phyloP scores from a whole-genome alignment of 1,284 basidiomycete species.

The Malassezia sp. region DNA sequence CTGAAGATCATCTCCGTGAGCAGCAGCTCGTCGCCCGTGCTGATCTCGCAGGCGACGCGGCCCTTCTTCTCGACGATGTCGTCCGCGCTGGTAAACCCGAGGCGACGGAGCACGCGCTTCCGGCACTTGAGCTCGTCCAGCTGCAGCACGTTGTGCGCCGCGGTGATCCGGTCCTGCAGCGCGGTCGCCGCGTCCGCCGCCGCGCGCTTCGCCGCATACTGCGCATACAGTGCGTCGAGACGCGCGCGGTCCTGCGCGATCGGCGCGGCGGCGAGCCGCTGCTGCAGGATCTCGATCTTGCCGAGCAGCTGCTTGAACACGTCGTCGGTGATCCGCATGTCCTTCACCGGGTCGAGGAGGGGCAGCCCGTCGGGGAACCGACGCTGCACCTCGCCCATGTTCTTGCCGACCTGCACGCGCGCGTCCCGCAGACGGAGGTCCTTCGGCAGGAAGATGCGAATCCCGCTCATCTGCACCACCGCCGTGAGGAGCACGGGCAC shows the following conservation, averaged over 20 bases:
- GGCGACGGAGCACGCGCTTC: constrained; percentile 79
- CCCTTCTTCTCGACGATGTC: constrained; percentile 98
- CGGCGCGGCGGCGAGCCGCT: constrained; percentile 20
- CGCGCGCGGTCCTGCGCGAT: constrained; percentile 55
- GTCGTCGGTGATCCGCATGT: constrained; percentile 93
- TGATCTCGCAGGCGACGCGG: constrained; percentile 95
- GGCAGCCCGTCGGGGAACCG: constrained; percentile 76
- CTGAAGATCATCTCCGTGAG: constrained; percentile 97
- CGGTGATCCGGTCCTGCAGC: constrained; percentile 71
- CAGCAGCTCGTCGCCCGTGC: constrained; percentile 87
- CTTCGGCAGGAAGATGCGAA: constrained; percentile 78
- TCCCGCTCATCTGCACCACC: constrained; percentile 70
- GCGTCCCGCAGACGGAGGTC: constrained; percentile 68
- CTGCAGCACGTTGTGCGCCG: constrained; percentile 84
- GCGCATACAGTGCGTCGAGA: constrained; percentile 63
- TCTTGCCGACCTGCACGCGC: constrained; percentile 76
- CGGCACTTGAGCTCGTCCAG: constrained; percentile 92
- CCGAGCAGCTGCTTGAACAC: constrained; percentile 65
- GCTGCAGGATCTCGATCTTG: constrained; percentile 35
- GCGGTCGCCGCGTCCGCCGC: constrained; percentile 60
- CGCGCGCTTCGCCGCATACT: constrained; percentile 67
- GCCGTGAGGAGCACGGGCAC: constrained; percentile 82
- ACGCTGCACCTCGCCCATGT: constrained; percentile 74
- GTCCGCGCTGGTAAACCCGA: constrained; percentile 75
- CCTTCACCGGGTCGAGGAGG: constrained; percentile 78